These are phyloP conservation scores for Phytopythium vexans DNA, from an alignment of 352 stramenopile species.

Conservation along the genomic window DNA sequence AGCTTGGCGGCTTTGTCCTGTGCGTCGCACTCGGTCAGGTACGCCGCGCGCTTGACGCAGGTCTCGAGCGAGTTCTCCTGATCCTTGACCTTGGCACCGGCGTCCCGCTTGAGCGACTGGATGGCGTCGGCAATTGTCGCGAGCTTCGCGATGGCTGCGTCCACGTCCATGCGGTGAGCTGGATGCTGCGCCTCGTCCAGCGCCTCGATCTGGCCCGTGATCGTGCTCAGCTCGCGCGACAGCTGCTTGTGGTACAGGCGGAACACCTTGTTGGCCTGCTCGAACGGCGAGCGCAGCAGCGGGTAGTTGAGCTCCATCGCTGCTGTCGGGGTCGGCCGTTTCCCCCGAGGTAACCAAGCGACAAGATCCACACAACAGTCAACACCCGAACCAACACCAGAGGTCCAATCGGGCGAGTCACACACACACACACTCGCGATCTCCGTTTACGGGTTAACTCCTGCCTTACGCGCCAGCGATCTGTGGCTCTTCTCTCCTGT, in stretches of 20 bases:
- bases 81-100: slow-evolving; percentile 36
- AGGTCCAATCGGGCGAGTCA: too few relatives aligned
- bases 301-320: slow-evolving; percentile 65
- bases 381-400: too few relatives aligned
- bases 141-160: slow-evolving; percentile 52
- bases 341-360: too few relatives aligned
- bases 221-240: slow-evolving; percentile 49
- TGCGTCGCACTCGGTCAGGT: slow-evolving; percentile 38
- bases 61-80: slow-evolving; percentile 60
- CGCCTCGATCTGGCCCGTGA: slow-evolving; percentile 43
- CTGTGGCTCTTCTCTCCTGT: too few relatives aligned
- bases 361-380: too few relatives aligned
- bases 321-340: neutral
- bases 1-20: slow-evolving; percentile 7
- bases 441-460: too few relatives aligned
- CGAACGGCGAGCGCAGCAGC: slow-evolving; percentile 72
- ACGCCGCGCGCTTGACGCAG: slow-evolving; percentile 38
- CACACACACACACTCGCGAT: too few relatives aligned
- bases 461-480: too few relatives aligned
- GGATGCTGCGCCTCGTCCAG: slow-evolving; percentile 60
- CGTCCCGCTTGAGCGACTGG: slow-evolving; percentile 37
- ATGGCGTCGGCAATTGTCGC: slow-evolving; percentile 40
- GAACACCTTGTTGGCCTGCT: slow-evolving; percentile 72
- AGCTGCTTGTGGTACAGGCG: slow-evolving; percentile 81
- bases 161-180: slow-evolving; percentile 55